These are phyloP conservation scores for Bacidia gigantensis DNA, from an alignment of 495 filamentous ascomycete species.

Conservation along the genomic window DNA sequence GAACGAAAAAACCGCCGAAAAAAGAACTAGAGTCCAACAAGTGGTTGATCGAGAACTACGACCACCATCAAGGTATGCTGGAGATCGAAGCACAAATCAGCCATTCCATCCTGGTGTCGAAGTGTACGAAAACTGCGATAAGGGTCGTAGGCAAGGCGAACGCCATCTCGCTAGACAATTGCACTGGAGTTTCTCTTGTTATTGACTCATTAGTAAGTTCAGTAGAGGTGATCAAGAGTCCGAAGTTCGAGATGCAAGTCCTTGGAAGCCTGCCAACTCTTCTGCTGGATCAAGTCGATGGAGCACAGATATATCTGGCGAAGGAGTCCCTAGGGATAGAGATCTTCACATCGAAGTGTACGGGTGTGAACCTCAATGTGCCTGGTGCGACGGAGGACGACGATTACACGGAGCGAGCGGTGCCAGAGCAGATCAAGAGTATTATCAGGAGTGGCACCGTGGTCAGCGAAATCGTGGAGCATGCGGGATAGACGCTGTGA, in stretches of 20 bases:
- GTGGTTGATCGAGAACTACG: slow-evolving; percentile 92
- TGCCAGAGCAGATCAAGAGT: slow-evolving; percentile 83
- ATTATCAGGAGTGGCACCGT: slow-evolving; percentile 61
- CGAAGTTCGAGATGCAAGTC: slow-evolving; percentile 85
- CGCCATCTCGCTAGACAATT: slow-evolving; percentile 87
- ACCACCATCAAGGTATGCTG: slow-evolving; percentile 55
- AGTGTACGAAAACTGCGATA: slow-evolving; percentile 81
- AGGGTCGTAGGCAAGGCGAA: slow-evolving; percentile 86
- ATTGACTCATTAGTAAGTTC: slow-evolving; percentile 81
- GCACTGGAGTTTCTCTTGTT: slow-evolving; percentile 64
- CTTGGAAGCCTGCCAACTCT: slow-evolving; percentile 72
- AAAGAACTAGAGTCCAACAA: slow-evolving; percentile 92
- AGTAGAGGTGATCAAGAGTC: slow-evolving; percentile 85
- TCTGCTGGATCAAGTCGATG: slow-evolving; percentile 84
- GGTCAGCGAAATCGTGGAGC: slow-evolving; percentile 79
- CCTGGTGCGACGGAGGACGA: slow-evolving; percentile 45
- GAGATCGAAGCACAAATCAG: slow-evolving; percentile 65
- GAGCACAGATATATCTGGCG: slow-evolving; percentile 71
- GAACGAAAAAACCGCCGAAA: slow-evolving; percentile 78
- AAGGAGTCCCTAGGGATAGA: slow-evolving; percentile 64
- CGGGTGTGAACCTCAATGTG: slow-evolving; percentile 73
- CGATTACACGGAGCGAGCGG: slow-evolving; percentile 71
- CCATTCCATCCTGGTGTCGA: slow-evolving; percentile 83
- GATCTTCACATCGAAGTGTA: slow-evolving; percentile 77
- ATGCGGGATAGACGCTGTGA: slow-evolving; percentile 62